Evolutionary conservation across 768 basidiomycete species (phyloP), one percentile per base, ranked within the genome.

Genomic region (Amanita muscaria): DNA sequence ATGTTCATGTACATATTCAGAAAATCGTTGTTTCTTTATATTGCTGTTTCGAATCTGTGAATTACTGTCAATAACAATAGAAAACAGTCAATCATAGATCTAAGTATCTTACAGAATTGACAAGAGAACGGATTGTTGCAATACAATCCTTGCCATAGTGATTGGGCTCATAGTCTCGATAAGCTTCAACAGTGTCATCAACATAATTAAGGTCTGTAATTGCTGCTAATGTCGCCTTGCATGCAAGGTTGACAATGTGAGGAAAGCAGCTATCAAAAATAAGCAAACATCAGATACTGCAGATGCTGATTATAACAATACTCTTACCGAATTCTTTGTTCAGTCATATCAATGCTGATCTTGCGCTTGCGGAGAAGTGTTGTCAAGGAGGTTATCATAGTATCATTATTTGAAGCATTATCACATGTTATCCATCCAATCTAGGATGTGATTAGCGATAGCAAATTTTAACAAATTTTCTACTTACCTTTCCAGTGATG

Each of bases 201-300:
- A n/a, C 35, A 37, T 37, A 37, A 16, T 14, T 37, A 16, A 37
- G 5, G 18, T 37, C 35, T 37, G 61, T 52, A 29, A 64, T 53
- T 2, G 54, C 57, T 6, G 37, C 36, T 15, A 66, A 19, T 12
- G 63, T 48, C 16, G 60, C 58, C 34, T 64, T 53, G 46, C 61
- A 60, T 21, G 60, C 61, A 10, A 63, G 49, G 32, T 64, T 64
- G 12, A 64, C 51, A 29, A 64, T 57, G 48, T 63, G 61, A 4
- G 59, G 59, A 47, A 63, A 64, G 40, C 61, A 64, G 31, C 60
- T 62, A 44, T 34, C 25, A 33, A 23, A 41, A 40, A 22, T 34
- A 34, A 14, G 18, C 46, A 44, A 29, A n/a, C n/a, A n/a, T n/a
- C n/a, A n/a, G n/a, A 34, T 12, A 25, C 18, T 42, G 7, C 43